A percentile compares a stretch with the other conserved stretches of the same genome.
Conservation (phyloP, 129 eudicot genomes). For the Arctium lappa region DNA sequence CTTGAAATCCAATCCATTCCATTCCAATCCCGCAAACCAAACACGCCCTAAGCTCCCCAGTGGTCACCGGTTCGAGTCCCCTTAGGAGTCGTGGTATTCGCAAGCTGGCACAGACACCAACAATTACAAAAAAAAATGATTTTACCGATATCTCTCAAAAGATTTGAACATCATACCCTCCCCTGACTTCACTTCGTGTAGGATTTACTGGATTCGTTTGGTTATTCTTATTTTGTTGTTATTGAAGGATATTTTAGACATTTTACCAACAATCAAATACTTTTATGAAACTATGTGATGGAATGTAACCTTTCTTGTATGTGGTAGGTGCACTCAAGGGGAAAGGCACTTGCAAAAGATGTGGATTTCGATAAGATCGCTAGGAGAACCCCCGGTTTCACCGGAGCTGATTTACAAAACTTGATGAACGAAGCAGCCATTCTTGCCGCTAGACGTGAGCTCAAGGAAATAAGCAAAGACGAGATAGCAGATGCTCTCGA, state of each 20-base stretch:
- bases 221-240: not conserved
- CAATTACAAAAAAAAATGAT: no score
- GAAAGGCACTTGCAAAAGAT: constrained; percentile 93
- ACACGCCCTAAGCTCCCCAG: no score
- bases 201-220: not conserved
- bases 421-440: constrained; percentile 98
- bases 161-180: no score
- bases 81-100: no score
- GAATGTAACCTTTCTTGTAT: constrained; percentile 9
- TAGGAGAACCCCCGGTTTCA: constrained; percentile 93
- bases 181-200: not conserved
- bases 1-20: no score
- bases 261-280: not conserved
- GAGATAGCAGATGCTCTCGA: constrained; percentile 96
- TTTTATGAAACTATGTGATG: not conserved
- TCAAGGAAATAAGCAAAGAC: constrained; percentile 95
- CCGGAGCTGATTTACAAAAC: constrained; percentile 93
- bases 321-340: constrained; percentile 90
- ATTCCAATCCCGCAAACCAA: no score
- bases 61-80: no score
- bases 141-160: no score
- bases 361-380: constrained; percentile 94
- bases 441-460: constrained; percentile 95
- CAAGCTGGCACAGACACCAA: no score
- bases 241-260: not conserved